Conservation (phyloP, 768 basidiomycete genomes). For the Gautieria morchelliformis region DNA sequence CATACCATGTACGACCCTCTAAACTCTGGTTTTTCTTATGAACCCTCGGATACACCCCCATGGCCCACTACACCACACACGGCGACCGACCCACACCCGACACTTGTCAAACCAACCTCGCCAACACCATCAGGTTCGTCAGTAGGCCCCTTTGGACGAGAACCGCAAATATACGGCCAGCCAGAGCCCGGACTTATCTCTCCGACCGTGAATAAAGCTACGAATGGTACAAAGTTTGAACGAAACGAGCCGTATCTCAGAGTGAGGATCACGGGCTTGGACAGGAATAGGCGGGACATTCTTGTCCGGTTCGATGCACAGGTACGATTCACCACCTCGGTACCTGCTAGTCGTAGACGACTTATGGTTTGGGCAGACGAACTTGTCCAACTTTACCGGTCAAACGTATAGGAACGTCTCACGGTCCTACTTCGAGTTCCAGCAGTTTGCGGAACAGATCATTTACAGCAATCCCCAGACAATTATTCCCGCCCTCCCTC, state of each 20-base stretch:
- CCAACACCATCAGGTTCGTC: constrained; percentile 34
- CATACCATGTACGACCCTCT: constrained; percentile 65
- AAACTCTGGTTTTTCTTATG: constrained; percentile 40
- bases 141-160: constrained; percentile 61
- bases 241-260: constrained; percentile 76
- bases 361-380: constrained; percentile 50
- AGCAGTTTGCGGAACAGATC: constrained; percentile 86
- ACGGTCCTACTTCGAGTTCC: constrained; percentile 90
- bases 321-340: constrained; percentile 35
- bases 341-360: constrained; percentile 2
- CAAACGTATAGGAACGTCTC: constrained; percentile 89
- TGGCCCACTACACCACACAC: constrained; percentile 79
- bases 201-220: constrained; percentile 50
- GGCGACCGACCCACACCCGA: constrained; percentile 61
- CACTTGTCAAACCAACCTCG: constrained; percentile 53
- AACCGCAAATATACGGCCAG: constrained; percentile 81
- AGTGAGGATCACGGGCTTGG: constrained; percentile 82
- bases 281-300: constrained; percentile 91
- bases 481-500: constrained; percentile 88
- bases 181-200: constrained; percentile 78
- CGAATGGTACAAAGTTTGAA: constrained; percentile 67
- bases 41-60: constrained; percentile 39
- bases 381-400: constrained; percentile 84
- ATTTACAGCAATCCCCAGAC: constrained; percentile 91
- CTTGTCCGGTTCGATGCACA: constrained; percentile 92